phyloP scores from a whole-genome alignment of 805 yeast genomes.

The Komagataella pseudopastoris region DNA sequence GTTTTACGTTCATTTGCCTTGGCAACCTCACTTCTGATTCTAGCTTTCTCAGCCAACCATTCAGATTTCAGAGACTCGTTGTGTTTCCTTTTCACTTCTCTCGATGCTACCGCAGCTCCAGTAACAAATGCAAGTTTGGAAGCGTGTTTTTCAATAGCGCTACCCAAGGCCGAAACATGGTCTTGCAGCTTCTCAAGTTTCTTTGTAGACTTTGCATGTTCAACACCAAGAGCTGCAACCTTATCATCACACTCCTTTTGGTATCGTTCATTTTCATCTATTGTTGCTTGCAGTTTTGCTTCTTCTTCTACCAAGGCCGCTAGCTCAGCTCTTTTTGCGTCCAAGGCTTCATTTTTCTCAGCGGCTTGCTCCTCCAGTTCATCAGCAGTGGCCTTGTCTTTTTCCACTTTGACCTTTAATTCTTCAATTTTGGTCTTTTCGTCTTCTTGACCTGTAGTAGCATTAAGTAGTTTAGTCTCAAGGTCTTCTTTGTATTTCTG shows the following conservation, averaged over 20 bases:
- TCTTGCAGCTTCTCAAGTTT: conserved; percentile 22
- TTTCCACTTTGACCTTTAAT: conserved; percentile 25
- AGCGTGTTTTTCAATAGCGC: conserved; percentile 28
- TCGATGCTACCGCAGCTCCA: conserved; percentile 21
- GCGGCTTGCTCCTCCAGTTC: conserved; percentile 20
- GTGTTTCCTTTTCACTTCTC: conserved; percentile 21
- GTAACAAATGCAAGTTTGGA: conserved; percentile 25
- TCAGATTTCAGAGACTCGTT: conserved; percentile 25
- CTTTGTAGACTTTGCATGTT: conserved; percentile 22
- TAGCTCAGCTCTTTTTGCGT: conserved; percentile 7
- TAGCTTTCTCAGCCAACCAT: conserved; percentile 33
- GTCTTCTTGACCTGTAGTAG: conserved; percentile 15
- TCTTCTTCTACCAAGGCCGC: conserved; percentile 27
- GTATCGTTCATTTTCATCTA: not conserved
- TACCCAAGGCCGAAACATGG: conserved; percentile 29
- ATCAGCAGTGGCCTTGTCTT: conserved; percentile 24
- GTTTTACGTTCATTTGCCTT: conserved; percentile 30
- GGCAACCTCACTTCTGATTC: conserved; percentile 29
- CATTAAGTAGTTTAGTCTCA: conserved; percentile 12
- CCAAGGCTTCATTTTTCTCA: conserved; percentile 25
- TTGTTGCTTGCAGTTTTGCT: not conserved
- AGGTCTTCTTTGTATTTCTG: conserved; percentile 26
- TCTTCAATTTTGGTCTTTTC: conserved; percentile 18
- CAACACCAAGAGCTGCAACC: conserved; percentile 17
- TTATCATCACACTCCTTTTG: conserved; percentile 26